Evolutionary conservation across 192 early-diverging fungal species (phyloP).

Genomic region (Jimgerdemannia lactiflua): DNA sequence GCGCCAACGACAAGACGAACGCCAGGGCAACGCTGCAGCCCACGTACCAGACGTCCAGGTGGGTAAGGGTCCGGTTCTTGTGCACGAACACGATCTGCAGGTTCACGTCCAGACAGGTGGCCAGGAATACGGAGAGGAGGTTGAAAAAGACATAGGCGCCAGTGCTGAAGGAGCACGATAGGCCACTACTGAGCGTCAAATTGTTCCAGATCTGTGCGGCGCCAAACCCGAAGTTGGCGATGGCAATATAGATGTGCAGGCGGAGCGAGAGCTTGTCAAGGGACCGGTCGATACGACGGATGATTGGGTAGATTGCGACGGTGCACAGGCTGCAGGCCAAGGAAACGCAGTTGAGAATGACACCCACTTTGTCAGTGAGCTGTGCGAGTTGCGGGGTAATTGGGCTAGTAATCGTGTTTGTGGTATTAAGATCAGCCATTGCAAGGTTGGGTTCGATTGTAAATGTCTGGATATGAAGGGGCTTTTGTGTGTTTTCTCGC

Average conservation of each 20-base stretch:
- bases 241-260: neutral
- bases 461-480: too few relatives aligned
- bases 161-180: neutral
- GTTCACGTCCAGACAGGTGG: neutral
- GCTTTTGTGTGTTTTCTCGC: too few relatives aligned
- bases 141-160: neutral
- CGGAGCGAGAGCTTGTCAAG: neutral
- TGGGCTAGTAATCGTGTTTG: too few relatives aligned
- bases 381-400: too few relatives aligned
- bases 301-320: neutral
- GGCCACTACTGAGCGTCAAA: neutral
- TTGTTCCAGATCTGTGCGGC: neutral
- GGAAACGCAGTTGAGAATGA: neutral
- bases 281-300: neutral
- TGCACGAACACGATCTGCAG: neutral
- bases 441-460: too few relatives aligned
- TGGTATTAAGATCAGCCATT: too few relatives aligned
- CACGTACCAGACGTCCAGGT: neutral
- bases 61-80: too few relatives aligned
- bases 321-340: neutral
- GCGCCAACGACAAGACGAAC: neutral
- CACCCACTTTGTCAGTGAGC: too few relatives aligned
- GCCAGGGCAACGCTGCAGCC: neutral
- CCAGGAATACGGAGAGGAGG: neutral
- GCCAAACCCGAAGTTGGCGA: neutral